A percentile compares a stretch with the other conserved stretches of the same genome.
Conservation (phyloP, 345 rosid genomes). For the Eucalyptus brandiana region DNA sequence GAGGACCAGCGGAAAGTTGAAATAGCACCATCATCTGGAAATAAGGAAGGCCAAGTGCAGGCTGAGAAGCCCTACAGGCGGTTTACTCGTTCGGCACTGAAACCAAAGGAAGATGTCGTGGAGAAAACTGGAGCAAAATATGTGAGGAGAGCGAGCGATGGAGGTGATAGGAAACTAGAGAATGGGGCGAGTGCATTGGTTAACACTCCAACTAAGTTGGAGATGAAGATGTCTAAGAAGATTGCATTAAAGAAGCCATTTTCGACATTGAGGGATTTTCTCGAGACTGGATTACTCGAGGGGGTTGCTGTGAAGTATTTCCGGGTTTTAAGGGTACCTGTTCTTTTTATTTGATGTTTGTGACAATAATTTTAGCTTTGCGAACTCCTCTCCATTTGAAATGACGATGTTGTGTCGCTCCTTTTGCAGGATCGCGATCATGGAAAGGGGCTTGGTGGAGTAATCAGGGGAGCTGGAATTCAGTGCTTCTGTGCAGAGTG, state of each 20-base stretch:
- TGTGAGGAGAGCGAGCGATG: background rate
- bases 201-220: slow-evolving; percentile 13
- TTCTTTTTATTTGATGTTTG: background rate
- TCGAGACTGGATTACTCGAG: slow-evolving; percentile 71
- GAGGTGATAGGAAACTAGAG: background rate
- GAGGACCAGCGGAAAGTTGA: background rate
- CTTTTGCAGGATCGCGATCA: slow-evolving; percentile 4
- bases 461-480: slow-evolving; percentile 50
- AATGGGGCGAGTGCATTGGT: background rate
- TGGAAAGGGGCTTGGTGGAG: slow-evolving; percentile 41
- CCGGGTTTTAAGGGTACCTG: slow-evolving; percentile 52
- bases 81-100: slow-evolving; percentile 46
- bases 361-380: background rate
- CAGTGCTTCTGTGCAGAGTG: slow-evolving; percentile 66
- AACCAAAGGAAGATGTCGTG: slow-evolving; percentile 11
- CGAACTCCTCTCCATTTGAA: background rate
- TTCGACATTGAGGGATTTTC: slow-evolving; percentile 49
- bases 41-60: background rate
- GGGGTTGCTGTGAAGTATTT: slow-evolving; percentile 55
- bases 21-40: background rate
- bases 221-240: slow-evolving; percentile 21
- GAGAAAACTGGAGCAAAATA: background rate
- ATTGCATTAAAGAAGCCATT: slow-evolving; percentile 28
- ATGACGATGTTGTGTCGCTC: background rate
- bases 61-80: slow-evolving; percentile 16